phyloP scores from a whole-genome alignment of 1,284 basidiomycete genomes.

The Ustilago esculenta region DNA sequence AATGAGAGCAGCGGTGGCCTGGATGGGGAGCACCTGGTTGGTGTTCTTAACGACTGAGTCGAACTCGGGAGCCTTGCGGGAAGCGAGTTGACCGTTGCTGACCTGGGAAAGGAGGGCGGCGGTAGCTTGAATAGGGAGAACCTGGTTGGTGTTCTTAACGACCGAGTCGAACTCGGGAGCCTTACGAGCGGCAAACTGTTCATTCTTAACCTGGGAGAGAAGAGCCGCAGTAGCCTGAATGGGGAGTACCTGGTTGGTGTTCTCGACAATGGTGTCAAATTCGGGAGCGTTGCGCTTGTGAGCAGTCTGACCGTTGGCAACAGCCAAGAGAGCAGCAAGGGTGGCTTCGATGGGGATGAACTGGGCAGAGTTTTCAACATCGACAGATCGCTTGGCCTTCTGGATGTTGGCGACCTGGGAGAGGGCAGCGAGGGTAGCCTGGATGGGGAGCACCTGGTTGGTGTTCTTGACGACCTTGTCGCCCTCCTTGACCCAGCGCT shows the following conservation, averaged over 20 bases:
- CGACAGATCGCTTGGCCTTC: constrained; percentile 7
- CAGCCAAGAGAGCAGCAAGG: constrained; percentile 11
- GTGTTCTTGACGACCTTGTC: constrained; percentile 19
- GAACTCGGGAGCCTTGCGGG: constrained; percentile 10
- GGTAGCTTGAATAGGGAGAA: constrained; percentile 24
- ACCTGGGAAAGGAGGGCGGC: constrained; percentile 20
- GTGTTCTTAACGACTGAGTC: constrained; percentile 13
- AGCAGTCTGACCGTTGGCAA: constrained; percentile 14
- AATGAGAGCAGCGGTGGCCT: constrained; percentile 18
- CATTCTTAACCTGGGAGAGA: constrained; percentile 32
- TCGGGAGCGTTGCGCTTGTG: constrained; percentile 15
- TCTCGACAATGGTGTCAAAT: constrained; percentile 12
- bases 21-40: constrained; percentile 28
- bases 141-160: constrained; percentile 27
- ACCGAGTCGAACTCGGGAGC: constrained; percentile 1
- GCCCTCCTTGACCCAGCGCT: constrained; percentile 8
- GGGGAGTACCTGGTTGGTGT: constrained; percentile 26
- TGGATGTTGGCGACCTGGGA: constrained; percentile 31
- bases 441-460: constrained; percentile 35
- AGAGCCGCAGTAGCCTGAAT: constrained; percentile 19
- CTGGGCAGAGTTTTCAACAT: constrained; percentile 9
- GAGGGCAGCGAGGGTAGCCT: constrained; percentile 31
- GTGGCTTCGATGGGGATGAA: constrained; percentile 24
- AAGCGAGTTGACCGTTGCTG: constrained; percentile 9
- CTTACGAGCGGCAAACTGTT: no score